These are phyloP conservation scores for Trypanosoma lewisi DNA, from an alignment of 208 protist genomes.

Conservation along the genomic window DNA sequence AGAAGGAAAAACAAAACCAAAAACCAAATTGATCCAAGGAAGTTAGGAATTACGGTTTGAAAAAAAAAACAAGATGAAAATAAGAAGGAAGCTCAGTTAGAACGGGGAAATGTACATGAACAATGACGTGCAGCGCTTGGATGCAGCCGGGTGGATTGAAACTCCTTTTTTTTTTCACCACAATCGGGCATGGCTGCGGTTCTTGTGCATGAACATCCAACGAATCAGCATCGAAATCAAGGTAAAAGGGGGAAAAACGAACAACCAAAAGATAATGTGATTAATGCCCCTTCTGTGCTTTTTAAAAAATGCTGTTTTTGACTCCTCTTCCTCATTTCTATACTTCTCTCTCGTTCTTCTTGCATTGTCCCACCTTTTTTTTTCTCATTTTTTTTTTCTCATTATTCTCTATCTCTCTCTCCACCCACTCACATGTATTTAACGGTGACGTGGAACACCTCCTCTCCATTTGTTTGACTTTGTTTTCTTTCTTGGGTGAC, in stretches of 20 bases:
- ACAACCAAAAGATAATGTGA: neutral
- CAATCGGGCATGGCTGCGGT: too few relatives aligned
- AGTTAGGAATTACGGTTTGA: too few relatives aligned
- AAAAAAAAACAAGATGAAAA: conserved; percentile 2
- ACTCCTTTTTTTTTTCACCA: neutral
- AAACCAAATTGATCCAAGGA: too few relatives aligned
- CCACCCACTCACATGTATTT: too few relatives aligned
- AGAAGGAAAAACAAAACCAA: too few relatives aligned
- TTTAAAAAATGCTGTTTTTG: neutral
- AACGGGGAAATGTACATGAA: neutral
- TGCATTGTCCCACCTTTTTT: too few relatives aligned
- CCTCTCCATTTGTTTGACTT: too few relatives aligned
- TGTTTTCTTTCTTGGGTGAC: neutral
- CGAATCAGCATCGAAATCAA: neutral
- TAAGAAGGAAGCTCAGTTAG: neutral
- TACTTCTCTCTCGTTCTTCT: neutral
- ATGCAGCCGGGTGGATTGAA: neutral
- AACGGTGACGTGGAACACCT: too few relatives aligned
- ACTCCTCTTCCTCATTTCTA: neutral
- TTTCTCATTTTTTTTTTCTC: too few relatives aligned
- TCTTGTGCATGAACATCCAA: too few relatives aligned
- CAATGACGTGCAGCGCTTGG: neutral
- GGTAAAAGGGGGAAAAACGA: neutral
- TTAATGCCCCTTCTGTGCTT: neutral
- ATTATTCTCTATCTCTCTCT: too few relatives aligned